These are phyloP conservation scores for Mycotypha africana DNA, from an alignment of 371 early-diverging fungal genomes.

Conservation along the genomic window DNA sequence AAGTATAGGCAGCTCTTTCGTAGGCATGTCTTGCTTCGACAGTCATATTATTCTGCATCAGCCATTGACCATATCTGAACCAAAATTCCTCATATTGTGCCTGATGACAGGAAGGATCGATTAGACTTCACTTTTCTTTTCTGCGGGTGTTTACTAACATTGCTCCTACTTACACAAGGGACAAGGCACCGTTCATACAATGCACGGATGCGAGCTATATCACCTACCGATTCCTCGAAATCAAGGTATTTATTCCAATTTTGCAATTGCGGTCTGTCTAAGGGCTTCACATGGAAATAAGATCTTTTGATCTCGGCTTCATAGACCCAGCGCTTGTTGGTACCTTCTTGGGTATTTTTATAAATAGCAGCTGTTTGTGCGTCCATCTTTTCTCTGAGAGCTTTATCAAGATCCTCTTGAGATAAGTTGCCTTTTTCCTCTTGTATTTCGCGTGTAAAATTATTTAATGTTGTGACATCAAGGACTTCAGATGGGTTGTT, in stretches of 20 bases:
- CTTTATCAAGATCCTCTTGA: conserved; percentile 41
- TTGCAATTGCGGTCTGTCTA: conserved; percentile 57
- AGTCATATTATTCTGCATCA: conserved; percentile 13
- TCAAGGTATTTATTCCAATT: conserved; percentile 70
- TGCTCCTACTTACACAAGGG: conserved; percentile 60
- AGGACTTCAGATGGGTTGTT: conserved; percentile 47
- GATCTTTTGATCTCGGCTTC: conserved; percentile 64
- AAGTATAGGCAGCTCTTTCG: conserved; percentile 20
- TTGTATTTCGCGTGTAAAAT: conserved; percentile 33
- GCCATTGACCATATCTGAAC: conserved; percentile 55
- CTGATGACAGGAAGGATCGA: conserved; percentile 15
- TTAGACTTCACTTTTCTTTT: too few species aligned
- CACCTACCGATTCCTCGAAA: conserved; percentile 58
- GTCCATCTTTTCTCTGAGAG: conserved; percentile 49
- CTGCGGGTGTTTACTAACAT: too few species aligned
- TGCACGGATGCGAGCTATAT: conserved; percentile 45
- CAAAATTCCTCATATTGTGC: conserved; percentile 70
- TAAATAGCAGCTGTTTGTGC: conserved; percentile 44
- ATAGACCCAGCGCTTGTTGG: conserved; percentile 47
- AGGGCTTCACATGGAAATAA: conserved; percentile 72
- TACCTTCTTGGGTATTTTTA: conserved; percentile 54
- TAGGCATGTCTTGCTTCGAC: conserved; percentile 37
- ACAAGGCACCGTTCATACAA: conserved; percentile 72
- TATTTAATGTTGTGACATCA: conserved; percentile 29
- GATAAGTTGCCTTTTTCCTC: conserved; percentile 18